Evolutionary conservation across 2,329 filamentous ascomycete genomes (phyloP), one percentile per base, ranked within the genome.

Genomic region (Fusarium sp.): DNA sequence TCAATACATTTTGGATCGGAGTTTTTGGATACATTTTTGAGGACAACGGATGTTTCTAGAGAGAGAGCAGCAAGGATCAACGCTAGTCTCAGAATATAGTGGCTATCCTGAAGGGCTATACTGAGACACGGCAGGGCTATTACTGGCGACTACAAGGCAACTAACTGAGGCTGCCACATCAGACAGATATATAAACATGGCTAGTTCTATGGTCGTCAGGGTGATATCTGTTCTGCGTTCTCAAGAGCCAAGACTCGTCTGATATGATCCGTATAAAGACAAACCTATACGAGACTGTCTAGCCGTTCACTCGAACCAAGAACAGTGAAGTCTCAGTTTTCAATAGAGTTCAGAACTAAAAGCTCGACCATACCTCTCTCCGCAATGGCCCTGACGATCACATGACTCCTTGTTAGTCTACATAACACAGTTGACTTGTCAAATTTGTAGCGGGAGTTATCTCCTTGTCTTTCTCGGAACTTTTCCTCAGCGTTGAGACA

Each of bases 11-110:
- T 41, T 61, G 46, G 55, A 50, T 55, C 55, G 60, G 69, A 60
- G 69, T 60, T 59, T 45, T 61, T 57, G 50, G 54, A 53, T 37
- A 30, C 27, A 38, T 64, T 54, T 54, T 61, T 44, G 32, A 54
- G 52, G 9, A 40, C 40, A 41, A 62, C 45, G 63, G 45, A 67
- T 55, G 63, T 45, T 69, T 52, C 41, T 64, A 69, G 50, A 69
- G 23, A 53, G 53, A 56, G 23, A 35, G 41, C 32, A 38, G 52
- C 23, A 56, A 38, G 56, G 33, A 46, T 42, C 38, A 46, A 45
- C 45, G 20, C n/a, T 50, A 46, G 54, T 44, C 54, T 46, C 32
- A 55, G 53, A 41, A 56, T 41, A 54, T 37, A 32, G 27, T n/a
- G 23, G 30, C 30, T 48, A 26, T 57, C 23, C 20, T 48, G 52